Percentiles rank a stretch among this genome's conserved stretches.
These are phyloP conservation scores for Pholiota conissans DNA, from an alignment of 768 basidiomycete species.

Conservation along the genomic window DNA sequence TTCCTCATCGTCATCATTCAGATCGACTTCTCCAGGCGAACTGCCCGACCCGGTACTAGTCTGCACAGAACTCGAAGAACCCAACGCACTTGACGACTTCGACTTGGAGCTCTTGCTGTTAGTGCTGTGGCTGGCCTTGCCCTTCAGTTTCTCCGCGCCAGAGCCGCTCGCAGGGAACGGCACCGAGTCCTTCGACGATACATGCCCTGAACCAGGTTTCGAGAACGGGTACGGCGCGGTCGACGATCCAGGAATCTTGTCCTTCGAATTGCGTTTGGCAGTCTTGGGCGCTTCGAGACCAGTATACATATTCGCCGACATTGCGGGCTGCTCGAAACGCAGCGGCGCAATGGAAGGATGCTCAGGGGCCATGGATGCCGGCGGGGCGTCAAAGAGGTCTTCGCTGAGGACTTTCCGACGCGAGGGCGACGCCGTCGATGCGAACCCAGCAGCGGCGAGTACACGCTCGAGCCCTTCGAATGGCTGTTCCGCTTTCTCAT, in stretches of 20 bases:
- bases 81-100: slow-evolving; percentile 4
- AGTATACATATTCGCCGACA: slow-evolving; percentile 12
- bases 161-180: slow-evolving; percentile 74
- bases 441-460: slow-evolving; percentile 56
- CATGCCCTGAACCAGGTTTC: slow-evolving; percentile 53
- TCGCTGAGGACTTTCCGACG: slow-evolving; percentile 58
- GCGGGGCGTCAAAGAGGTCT: slow-evolving; percentile 63
- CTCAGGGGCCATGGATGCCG: neutral
- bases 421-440: slow-evolving; percentile 51
- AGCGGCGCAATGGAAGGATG: slow-evolving; percentile 13
- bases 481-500: slow-evolving; percentile 26
- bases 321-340: slow-evolving; percentile 7
- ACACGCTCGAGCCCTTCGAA: slow-evolving; percentile 60
- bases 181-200: slow-evolving; percentile 60
- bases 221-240: slow-evolving; percentile 69
- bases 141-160: slow-evolving; percentile 23
- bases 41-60: slow-evolving; percentile 14
- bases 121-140: slow-evolving; percentile 13
- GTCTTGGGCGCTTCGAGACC: slow-evolving; percentile 24
- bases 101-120: slow-evolving; percentile 9
- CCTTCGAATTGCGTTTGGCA: slow-evolving; percentile 46
- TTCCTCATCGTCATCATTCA: slow-evolving; percentile 29
- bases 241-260: slow-evolving; percentile 34
- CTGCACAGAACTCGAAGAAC: slow-evolving; percentile 10
- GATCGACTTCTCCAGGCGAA: slow-evolving; percentile 17